Conservation (phyloP, 2,329 filamentous ascomycete genomes). For the Xylaria sp. region DNA sequence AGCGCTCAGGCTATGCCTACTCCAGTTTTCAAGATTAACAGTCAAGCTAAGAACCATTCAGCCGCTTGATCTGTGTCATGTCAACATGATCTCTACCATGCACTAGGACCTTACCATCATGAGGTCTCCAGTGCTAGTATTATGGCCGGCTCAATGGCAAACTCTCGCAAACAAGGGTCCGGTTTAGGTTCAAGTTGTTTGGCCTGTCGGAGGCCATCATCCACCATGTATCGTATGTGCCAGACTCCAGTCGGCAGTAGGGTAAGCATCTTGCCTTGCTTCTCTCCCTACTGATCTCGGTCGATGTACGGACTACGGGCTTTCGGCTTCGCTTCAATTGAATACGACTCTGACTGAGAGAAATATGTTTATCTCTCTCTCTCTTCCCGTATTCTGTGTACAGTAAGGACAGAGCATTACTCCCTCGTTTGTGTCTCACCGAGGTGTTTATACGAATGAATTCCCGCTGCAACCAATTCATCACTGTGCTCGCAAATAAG, state of each 20-base stretch:
- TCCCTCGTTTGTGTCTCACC: no score
- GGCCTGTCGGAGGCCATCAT: not conserved
- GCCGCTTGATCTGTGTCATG: no score
- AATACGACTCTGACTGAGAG: not conserved
- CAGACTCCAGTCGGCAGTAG: not conserved
- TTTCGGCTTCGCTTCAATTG: not conserved
- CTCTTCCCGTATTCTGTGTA: not conserved
- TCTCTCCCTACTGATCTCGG: not conserved
- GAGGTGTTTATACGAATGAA: not conserved
- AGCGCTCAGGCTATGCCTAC: no score
- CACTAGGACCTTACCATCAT: no score
- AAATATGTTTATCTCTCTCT: not conserved
- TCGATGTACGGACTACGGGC: not conserved
- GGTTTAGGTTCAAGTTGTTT: not conserved
- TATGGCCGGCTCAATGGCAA: not conserved
- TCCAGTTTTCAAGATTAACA: no score
- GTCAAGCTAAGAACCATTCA: no score
- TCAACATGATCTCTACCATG: no score
- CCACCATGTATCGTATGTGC: not conserved
- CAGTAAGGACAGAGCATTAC: no score
- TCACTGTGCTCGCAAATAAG: not conserved
- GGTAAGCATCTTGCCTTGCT: conserved; percentile 9
- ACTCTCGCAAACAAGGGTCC: not conserved
- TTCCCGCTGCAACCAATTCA: not conserved
- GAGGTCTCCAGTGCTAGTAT: not conserved